Base-by-base conservation (phyloP, 257 asterid species). In the Rhazya stricta region DNA sequence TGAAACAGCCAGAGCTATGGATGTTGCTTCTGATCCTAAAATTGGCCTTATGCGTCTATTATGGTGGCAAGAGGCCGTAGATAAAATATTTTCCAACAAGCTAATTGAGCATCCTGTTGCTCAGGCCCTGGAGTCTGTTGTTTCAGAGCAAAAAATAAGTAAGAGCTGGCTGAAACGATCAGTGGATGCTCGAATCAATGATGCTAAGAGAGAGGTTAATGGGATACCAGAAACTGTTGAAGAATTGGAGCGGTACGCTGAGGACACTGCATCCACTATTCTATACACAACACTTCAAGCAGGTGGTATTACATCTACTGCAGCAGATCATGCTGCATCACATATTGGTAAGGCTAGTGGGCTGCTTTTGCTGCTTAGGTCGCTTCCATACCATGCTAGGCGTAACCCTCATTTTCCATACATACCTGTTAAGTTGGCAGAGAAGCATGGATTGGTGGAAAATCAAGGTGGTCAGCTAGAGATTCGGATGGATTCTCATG, bases 291-390 rank as follows among this genome's bases (percentile, higher is more conserved):
- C 96, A 1, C 97, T 94, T 67, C 90, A 92, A 82, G 88, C 96
- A 0, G 94, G 96, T 50, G 96, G 97, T 42, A 85, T 94, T 27
- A 82, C 51, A 43, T 94, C 97, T 42, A 83, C 97, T 1, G 69
- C 83, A 12, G 99, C 99, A 0, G 99, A 94, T 74, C 99, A 94
- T 58, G 97, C 97, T 54, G 99, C 97, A 13, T 94, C 99, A 11
- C 99, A 94, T 76, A 85, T 94, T 12, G 99, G 99, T 48, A 94
- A 94, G 83, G 99, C 99, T 0, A 90, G 97, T 32, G 99, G 99
- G 27, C 91, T 94, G 32, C 83, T 86, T 4, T 81, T 94, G 88
- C 90, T 94, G 50, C 91, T 94, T 29, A 94, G 83, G 77, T 92
- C 97, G 8, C 81, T 92, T 63, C 97, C 97, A 0, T 90, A 90